Evolutionary conservation across 345 rosid species (phyloP).

Genomic region (Salix koriyanagi): DNA sequence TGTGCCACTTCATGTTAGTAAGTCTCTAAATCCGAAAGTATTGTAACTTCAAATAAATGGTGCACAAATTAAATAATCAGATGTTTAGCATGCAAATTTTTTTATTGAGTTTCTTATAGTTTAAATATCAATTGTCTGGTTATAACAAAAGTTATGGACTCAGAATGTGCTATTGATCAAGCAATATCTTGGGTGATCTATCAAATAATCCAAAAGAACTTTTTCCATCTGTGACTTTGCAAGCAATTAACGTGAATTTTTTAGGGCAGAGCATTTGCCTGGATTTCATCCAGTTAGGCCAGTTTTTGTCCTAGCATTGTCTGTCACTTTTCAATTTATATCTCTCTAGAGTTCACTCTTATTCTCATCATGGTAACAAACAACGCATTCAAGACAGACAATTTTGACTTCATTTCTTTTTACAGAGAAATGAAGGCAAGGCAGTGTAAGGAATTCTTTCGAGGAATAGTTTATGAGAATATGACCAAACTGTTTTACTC

Average conservation of each 20-base stretch:
- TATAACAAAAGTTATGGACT: neutral
- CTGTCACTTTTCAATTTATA: neutral
- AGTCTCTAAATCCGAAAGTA: neutral
- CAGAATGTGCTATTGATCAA: neutral
- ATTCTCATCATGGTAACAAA: neutral
- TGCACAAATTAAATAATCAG: neutral
- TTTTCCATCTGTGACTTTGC: no score
- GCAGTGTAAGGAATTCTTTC: no score
- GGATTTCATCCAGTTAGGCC: neutral
- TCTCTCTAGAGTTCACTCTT: neutral
- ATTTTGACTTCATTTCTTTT: no score
- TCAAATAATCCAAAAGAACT: neutral
- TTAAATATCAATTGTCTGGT: neutral
- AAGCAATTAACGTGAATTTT: neutral
- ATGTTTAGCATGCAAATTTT: no score
- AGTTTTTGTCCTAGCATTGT: neutral
- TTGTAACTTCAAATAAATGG: neutral
- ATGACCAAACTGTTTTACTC: no score
- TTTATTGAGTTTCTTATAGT: neutral
- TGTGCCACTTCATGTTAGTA: constrained; percentile 33
- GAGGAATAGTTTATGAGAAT: no score
- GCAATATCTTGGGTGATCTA: neutral
- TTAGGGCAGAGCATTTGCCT: neutral
- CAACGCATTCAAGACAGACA: no score
- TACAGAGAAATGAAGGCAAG: no score